Base-by-base conservation (phyloP, 1,284 basidiomycete species). In the Heliocybe sulcata region DNA sequence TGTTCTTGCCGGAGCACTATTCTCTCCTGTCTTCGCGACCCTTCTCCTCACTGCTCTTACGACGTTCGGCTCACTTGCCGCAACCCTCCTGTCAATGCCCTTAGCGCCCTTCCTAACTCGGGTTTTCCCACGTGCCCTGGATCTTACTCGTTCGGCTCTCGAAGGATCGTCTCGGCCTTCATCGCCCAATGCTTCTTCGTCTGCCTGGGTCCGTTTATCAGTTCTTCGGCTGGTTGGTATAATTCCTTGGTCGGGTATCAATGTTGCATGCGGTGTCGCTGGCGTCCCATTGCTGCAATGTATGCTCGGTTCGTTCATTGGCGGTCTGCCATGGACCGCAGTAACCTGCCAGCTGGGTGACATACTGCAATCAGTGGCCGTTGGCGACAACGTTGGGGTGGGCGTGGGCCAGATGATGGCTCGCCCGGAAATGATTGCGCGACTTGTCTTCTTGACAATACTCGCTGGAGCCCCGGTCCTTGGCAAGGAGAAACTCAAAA, bases 231-330 rank as follows among this genome's bases (percentile, higher is more conserved):
- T 94, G 53, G 82, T 94, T 65, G 92, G 93, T 25, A 83, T 96
- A 54, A 91, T 96, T 9, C 92, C 92, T 3, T 96, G 92, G 92
- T 92, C 90, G 54, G 93, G 91, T 54, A 92, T 96, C 75, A 96
- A 96, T 67, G 89, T 96, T 56, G 93, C 93, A 29, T 94, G 89
- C 67, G 92, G 92, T 50, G 90, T 94, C 16, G 91, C 90, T 62
- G 87, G 89, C 31, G 91, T 96, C 23, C 73, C 82, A 4, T 65
- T 90, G 51, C 65, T 72, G 55, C 87, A 93, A 64, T 94, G 91
- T 69, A 77, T 86, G 63, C 73, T 92, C 25, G 90, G 89, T 42
- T 77, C 84, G 56, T 94, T 89, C 77, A 92, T 92, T 62, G 92
- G 82, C 55, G 84, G 76, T 64, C 75, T 84, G 61, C 93, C 81